Evolutionary conservation across 2,329 filamentous ascomycete genomes (phyloP).

Genomic region (Aschersonia sp.): DNA sequence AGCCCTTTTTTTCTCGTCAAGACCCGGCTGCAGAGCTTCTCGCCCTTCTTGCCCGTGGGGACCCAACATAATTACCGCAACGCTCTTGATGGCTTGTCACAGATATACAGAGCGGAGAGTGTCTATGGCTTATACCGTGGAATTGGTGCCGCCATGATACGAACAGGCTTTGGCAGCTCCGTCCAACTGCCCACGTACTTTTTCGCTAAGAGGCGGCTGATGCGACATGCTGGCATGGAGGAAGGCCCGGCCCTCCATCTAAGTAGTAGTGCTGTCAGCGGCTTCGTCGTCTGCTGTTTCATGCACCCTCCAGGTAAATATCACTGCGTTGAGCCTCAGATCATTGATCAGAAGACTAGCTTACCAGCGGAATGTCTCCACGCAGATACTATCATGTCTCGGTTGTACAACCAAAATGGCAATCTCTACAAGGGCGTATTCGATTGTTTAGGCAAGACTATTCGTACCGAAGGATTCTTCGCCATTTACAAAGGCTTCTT

Average conservation of each 20-base stretch:
- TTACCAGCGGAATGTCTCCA: not conserved
- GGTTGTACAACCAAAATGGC: slow-evolving; percentile 96
- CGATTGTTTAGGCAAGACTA: slow-evolving; percentile 81
- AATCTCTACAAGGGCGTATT: slow-evolving; percentile 91
- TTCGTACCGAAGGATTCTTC: slow-evolving; percentile 78
- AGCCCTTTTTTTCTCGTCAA: slow-evolving; percentile 98
- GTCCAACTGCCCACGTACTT: slow-evolving; percentile 97
- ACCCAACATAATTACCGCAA: slow-evolving; percentile 92
- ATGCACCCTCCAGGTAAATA: slow-evolving; percentile 85
- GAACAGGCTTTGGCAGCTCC: slow-evolving; percentile 88
- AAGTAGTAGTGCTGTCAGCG: slow-evolving; percentile 74
- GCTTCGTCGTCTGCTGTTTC: slow-evolving; percentile 91
- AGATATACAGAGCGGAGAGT: slow-evolving; percentile 70
- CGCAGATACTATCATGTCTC: slow-evolving; percentile 92
- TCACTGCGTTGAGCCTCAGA: not conserved
- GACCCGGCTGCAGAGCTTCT: slow-evolving; percentile 87
- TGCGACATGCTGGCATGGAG: slow-evolving; percentile 72
- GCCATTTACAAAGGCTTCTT: slow-evolving; percentile 98
- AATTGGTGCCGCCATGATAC: slow-evolving; percentile 84
- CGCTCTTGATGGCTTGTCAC: slow-evolving; percentile 65
- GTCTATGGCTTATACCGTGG: slow-evolving; percentile 74
- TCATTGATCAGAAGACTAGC: not conserved
- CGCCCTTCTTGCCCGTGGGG: slow-evolving; percentile 80
- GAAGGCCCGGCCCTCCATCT: slow-evolving; percentile 84
- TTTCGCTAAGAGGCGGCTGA: slow-evolving; percentile 79